Evolutionary conservation across 2,329 filamentous ascomycete species (phyloP), one percentile per base, ranked within the genome.

Genomic region (Dichotomopilus funicola): DNA sequence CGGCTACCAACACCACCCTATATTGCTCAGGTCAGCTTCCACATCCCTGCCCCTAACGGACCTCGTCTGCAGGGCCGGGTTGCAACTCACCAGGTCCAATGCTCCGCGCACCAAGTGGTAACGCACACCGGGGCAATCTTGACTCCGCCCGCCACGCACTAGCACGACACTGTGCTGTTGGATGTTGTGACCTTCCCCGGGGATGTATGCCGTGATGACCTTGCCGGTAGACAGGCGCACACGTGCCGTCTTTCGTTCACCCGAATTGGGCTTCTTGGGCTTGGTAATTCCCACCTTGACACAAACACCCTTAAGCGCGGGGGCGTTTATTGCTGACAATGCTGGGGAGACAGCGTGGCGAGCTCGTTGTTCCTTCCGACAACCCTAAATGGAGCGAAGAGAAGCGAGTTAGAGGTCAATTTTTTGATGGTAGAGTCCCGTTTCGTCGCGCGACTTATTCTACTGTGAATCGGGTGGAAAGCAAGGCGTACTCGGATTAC

Each of bases 191-290:
- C 94, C 92, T 81, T 97, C 92, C 51, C 94, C 94, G 37, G 91
- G 91, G 67, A 99, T 96, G 76, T 96, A 97, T 33, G 89, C 89
- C 57, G 90, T 96, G 60, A 99, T 79, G 57, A 95, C 81, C 68
- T 85, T 89, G 54, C 94, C 94, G 61, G 83, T 91, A 58, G 88
- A 94, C 69, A 99, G 77, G 64, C 91, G 80, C 19, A 99, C 87
- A 78, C 92, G 89, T 2, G 92, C 92, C 56, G 90, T 94, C 78
- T 99, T 99, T 61, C 94, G 81, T 79, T 97, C 91, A 54, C 91
- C 94, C 34, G 94, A 99, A 73, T 99, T 99, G 62, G 94, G 94
- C 75, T 99, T 99, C 85, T 99, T 99, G 55, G 94, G 94, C 68
- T 94, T 91, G 65, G 88, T 91, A 65, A 91, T 89, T 67, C 89